Base-by-base conservation (phyloP, 2,329 filamentous ascomycete species). In the Exophiala mesophila region DNA sequence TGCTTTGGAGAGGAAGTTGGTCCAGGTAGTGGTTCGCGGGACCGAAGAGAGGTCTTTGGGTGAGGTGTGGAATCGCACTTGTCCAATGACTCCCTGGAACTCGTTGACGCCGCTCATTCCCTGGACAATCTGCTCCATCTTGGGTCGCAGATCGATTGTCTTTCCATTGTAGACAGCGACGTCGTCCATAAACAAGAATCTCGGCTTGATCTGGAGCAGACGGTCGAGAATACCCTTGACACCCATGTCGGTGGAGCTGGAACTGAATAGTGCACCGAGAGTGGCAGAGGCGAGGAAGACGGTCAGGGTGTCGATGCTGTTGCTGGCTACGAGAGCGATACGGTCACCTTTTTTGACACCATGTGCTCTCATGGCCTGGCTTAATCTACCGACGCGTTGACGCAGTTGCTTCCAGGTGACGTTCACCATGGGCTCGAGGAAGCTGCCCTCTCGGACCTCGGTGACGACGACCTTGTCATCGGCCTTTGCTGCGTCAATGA, bases 141-240 rank as follows among this genome's bases (percentile, higher is more conserved):
- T 92, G 0, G 69, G 63, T 3, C 83, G 70, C 28, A 94, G 67
- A 56, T 92, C 85, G 17, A 84, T 70, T 1, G 69, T 77, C 62
- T 85, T 86, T 33, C 85, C 85, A 53, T 90, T 90, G 55, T 94
- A 94, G 2, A 90, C 65, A 0, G 86, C 76, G 26, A 73, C 79
- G 55, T 92, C 87, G 55, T 94, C 88, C 57, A 90, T 80, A 59
- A 94, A 92, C n/a, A 94, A 71, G 59, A 78, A 85, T 62, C 78
- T 82, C 3, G 88, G 87, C 52, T 81, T 73, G 46, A 92, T 80
- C 67, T 92, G 86, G 36, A 80, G 65, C 18, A 85, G 70, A 23
- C 87, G 71, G 62, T 92, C 85, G 54, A 94, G 56, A 13, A 94
- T 76, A 0, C 86, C 87, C 49, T 82, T 80, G 10, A 82, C 80